Evolutionary conservation across 495 filamentous ascomycete genomes (phyloP).

Genomic region (Pyrenula aspistea): DNA sequence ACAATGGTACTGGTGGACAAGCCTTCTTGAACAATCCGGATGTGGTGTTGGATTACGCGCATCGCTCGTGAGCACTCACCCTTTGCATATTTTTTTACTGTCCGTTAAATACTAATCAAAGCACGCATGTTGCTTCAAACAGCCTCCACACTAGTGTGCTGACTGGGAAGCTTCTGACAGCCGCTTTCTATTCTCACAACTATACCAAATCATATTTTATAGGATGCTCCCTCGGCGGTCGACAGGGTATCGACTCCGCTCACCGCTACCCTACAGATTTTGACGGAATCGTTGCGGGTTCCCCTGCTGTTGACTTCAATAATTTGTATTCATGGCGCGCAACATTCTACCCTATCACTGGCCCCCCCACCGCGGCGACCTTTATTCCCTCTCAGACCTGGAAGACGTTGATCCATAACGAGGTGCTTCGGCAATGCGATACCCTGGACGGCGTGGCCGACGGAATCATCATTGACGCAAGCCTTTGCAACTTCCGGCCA

Average conservation of each 20-base stretch:
- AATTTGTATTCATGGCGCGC: constrained; percentile 42
- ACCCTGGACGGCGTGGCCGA: constrained; percentile 42
- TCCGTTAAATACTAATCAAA: too few species aligned
- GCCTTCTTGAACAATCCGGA: constrained; percentile 39
- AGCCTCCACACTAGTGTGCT: too few species aligned
- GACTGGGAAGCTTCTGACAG: constrained; percentile 9
- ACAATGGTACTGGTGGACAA: constrained; percentile 38
- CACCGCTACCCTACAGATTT: constrained; percentile 31
- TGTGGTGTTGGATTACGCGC: constrained; percentile 38
- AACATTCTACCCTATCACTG: constrained; percentile 36
- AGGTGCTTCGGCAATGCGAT: constrained; percentile 49
- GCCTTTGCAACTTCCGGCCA: constrained; percentile 35
- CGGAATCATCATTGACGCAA: constrained; percentile 42
- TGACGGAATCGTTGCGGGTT: constrained; percentile 47
- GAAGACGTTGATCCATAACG: constrained; percentile 36
- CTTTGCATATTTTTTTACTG: too few species aligned
- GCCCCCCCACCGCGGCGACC: constrained; percentile 28
- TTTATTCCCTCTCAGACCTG: constrained; percentile 41
- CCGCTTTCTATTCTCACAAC: constrained; percentile 5
- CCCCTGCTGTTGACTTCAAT: constrained; percentile 32
- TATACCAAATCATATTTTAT: constrained; percentile 26
- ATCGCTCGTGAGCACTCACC: constrained; percentile 27
- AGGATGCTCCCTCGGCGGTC: constrained; percentile 35
- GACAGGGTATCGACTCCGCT: constrained; percentile 30
- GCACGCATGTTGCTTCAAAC: too few species aligned